Evolutionary conservation across 108 stramenopile species (phyloP), one percentile per base, ranked within the genome.

Genomic region (Nitzschia sp.): DNA sequence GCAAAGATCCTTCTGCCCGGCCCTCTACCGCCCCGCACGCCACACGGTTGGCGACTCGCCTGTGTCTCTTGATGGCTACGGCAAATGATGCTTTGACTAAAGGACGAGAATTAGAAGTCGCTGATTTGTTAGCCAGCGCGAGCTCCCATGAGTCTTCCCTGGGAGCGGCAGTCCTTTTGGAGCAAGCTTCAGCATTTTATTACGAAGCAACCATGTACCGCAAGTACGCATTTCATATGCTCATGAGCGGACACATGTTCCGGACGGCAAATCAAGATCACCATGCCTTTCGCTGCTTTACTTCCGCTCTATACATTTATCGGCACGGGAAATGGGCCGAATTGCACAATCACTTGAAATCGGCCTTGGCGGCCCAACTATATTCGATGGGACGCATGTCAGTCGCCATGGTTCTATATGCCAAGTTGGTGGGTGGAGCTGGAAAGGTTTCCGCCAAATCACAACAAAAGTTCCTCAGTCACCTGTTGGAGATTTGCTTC

Each of bases 241-340:
- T 94, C 60, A 91, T 94, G 90, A 85, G 86, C 55, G 93, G 93
- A 13, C 93, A 94, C 69, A 92, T 94, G 93, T 94, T 90, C 71
- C 86, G 90, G 58, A 82, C 86, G 47, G 88, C 87, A 13, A 69
- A 66, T 21, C 93, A 91, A 79, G 86, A 94, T 15, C 82, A 86
- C 23, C 93, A 94, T 66, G 90, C 90, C 33, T 88, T 94, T 67
- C 89, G 93, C 16, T 94, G 93, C 68, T 94, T 94, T 54, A 75
- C 88, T 3, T 84, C 84, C 23, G 85, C 89, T 23, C 75, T 94
- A 21, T 85, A 85, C 63, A 76, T 94, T 2, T 94, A 94, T 50
- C 84, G 87, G 0, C 58, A 81, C 59, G 85, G 82, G 6, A 69
- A 77, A 44, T 94, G 93, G 93, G 75, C 78, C 38, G 90, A 91